phyloP scores from a whole-genome alignment of 306 rosid species.

The Oxytropis ochrocephala region DNA sequence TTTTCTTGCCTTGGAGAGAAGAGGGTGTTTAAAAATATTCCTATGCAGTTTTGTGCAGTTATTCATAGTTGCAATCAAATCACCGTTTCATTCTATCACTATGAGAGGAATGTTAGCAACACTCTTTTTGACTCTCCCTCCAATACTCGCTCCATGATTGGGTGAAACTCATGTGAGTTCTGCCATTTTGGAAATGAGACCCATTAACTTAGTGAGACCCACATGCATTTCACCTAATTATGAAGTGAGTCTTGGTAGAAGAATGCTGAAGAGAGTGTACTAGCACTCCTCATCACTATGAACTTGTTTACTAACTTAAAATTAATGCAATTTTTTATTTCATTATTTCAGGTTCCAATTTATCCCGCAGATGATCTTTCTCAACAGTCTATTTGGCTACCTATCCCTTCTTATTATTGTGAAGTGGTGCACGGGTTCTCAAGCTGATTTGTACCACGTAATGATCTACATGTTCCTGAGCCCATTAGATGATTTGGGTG shows the following conservation, averaged over 20 bases:
- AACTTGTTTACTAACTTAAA: constrained; percentile 10
- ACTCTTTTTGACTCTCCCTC: no score
- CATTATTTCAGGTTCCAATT: constrained; percentile 75
- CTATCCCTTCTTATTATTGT: constrained; percentile 69
- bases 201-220: no score
- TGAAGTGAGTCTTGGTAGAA: no score
- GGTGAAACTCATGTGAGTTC: no score
- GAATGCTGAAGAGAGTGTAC: no score
- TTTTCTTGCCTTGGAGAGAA: background rate
- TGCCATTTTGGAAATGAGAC: no score
- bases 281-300: background rate
- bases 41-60: background rate
- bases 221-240: no score
- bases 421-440: constrained; percentile 96
- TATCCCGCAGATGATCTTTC: constrained; percentile 83
- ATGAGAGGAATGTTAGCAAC: background rate
- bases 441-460: constrained; percentile 85
- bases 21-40: background rate
- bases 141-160: no score
- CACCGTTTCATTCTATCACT: background rate
- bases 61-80: constrained; percentile 11
- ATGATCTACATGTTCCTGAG: constrained; percentile 98
- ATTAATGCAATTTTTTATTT: constrained; percentile 17
- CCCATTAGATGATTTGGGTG: constrained; percentile 87
- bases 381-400: constrained; percentile 89